These are phyloP conservation scores for Selaginella tamariscina DNA, from an alignment of 75 land plant genomes.

Conservation along the genomic window DNA sequence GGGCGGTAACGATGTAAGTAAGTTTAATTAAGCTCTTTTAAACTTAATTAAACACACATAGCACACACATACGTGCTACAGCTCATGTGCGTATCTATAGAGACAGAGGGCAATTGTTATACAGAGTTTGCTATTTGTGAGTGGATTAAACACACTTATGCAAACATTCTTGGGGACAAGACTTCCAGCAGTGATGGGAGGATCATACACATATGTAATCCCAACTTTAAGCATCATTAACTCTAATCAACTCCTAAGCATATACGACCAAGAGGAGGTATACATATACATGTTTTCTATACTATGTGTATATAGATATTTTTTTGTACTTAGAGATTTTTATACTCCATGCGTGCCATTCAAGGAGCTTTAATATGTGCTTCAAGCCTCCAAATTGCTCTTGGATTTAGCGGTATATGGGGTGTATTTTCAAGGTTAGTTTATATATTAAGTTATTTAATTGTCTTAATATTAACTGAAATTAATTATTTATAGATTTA, in stretches of 20 bases:
- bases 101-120: slow-evolving; percentile 56
- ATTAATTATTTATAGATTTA: slow-evolving; percentile 75
- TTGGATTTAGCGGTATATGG: slow-evolving; percentile 87
- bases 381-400: slow-evolving; percentile 66
- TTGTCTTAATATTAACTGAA: no score
- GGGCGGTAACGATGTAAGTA: slow-evolving; percentile 75
- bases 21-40: background rate
- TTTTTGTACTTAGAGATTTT: slow-evolving; percentile 56
- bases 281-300: background rate
- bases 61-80: no score
- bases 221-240: slow-evolving; percentile 61
- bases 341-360: slow-evolving; percentile 57
- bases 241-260: slow-evolving; percentile 30
- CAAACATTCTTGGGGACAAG: slow-evolving; percentile 68
- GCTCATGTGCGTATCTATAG: no score
- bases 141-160: slow-evolving; percentile 63
- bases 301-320: slow-evolving; percentile 19
- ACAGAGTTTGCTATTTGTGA: slow-evolving; percentile 62
- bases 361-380: slow-evolving; percentile 88
- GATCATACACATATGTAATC: slow-evolving; percentile 53
- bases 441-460: no score
- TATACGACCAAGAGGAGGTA: slow-evolving; percentile 40
- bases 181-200: slow-evolving; percentile 79
- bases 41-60: no score
- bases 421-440: slow-evolving; percentile 63